Percentiles rank a stretch among this genome's conserved stretches.
phyloP scores from a whole-genome alignment of 345 rosid species.

The Populus deltoides region DNA sequence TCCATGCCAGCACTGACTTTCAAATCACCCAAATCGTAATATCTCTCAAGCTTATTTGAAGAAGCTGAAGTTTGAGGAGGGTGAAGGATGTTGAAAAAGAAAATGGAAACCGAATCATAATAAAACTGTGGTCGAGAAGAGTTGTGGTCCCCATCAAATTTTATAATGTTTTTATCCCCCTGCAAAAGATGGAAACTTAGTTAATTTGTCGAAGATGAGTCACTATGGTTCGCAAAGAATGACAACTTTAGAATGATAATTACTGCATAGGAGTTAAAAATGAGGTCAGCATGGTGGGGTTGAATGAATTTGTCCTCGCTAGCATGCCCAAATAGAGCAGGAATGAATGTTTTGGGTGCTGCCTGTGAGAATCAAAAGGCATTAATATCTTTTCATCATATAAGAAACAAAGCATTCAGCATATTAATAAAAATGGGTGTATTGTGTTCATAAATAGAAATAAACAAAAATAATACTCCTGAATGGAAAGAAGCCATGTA shows the following conservation, averaged over 20 bases:
- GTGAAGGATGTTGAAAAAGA: slow-evolving; percentile 82
- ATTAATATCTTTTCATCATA: slow-evolving; percentile 6
- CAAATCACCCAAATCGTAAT: slow-evolving; percentile 68
- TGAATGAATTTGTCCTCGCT: slow-evolving; percentile 36
- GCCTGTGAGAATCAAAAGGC: slow-evolving; percentile 24
- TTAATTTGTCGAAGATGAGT: slow-evolving; percentile 5
- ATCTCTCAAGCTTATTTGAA: slow-evolving; percentile 72
- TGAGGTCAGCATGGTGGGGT: slow-evolving; percentile 30
- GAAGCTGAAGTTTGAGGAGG: slow-evolving; percentile 64
- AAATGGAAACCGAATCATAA: slow-evolving; percentile 89
- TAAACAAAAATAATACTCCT: background rate
- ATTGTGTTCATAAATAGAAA: too few species aligned
- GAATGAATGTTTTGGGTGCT: slow-evolving; percentile 34
- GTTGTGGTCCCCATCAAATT: slow-evolving; percentile 95
- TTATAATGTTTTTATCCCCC: slow-evolving; percentile 96
- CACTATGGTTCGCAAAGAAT: slow-evolving; percentile 3
- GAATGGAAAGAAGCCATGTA: background rate
- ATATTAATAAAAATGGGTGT: background rate
- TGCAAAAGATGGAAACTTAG: slow-evolving; percentile 32
- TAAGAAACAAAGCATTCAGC: background rate
- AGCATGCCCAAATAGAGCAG: slow-evolving; percentile 34
- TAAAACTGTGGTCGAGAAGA: slow-evolving; percentile 87
- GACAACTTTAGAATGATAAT: slow-evolving; percentile 8
- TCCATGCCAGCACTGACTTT: slow-evolving; percentile 52
- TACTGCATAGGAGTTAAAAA: slow-evolving; percentile 33